Conservation (phyloP, 2,329 filamentous ascomycete genomes). For the Epichloe scottii region DNA sequence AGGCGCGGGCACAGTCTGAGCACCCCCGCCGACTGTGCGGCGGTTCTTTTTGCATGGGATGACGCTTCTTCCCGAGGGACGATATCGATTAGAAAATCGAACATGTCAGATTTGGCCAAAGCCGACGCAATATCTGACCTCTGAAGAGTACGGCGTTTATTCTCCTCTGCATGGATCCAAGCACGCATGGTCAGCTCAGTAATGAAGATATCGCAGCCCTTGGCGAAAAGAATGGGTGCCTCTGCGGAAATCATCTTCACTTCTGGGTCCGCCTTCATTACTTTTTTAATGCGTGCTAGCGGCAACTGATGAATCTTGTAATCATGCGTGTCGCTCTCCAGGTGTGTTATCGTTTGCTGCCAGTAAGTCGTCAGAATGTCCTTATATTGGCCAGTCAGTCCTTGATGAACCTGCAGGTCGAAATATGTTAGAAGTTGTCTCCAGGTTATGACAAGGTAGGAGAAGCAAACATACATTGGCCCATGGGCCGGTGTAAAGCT, state of each 20-base stretch:
- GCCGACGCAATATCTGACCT: conserved; percentile 94
- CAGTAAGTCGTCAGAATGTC: conserved; percentile 98
- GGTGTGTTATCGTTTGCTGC: conserved; percentile 94
- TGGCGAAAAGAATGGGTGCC: conserved; percentile 93
- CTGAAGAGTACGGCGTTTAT: conserved; percentile 91
- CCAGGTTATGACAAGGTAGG: not conserved
- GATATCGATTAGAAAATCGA: conserved; percentile 98
- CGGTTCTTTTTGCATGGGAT: conserved; percentile 67
- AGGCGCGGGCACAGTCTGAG: conserved; percentile 34
- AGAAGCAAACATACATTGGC: conserved; percentile 59
- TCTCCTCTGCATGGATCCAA: conserved; percentile 98
- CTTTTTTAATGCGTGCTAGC: conserved; percentile 97
- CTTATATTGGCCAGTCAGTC: conserved; percentile 80
- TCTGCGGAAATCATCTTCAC: conserved; percentile 99
- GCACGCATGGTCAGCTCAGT: conserved; percentile 98
- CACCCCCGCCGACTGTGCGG: conserved; percentile 34
- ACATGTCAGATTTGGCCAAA: conserved; percentile 97
- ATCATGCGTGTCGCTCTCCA: conserved; percentile 91
- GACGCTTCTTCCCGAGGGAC: conserved; percentile 90
- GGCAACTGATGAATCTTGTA: conserved; percentile 97
- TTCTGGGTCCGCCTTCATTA: conserved; percentile 98
- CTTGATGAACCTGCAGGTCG: conserved; percentile 73
- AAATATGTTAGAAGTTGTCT: not conserved
- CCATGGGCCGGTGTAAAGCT: conserved; percentile 90
- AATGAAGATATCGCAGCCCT: conserved; percentile 98